Evolutionary conservation across 2,329 filamentous ascomycete species (phyloP).

Genomic region (Neoscytalidium dimidiatum): DNA sequence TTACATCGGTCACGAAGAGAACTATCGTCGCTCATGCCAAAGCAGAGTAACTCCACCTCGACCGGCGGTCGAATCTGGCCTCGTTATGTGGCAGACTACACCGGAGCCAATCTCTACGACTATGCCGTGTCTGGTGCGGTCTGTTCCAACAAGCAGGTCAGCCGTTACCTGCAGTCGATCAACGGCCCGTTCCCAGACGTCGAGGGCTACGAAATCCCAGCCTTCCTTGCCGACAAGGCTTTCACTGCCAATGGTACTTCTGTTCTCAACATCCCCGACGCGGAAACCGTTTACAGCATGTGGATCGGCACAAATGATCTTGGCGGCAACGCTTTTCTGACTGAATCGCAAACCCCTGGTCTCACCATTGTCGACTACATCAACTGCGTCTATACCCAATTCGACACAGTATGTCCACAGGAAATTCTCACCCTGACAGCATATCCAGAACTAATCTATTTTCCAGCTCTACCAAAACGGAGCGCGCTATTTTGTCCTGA

Average conservation of each 20-base stretch:
- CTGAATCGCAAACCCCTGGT: slow-evolving; percentile 60
- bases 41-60: slow-evolving; percentile 53
- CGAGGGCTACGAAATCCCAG: slow-evolving; percentile 48
- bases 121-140: slow-evolving; percentile 74
- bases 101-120: slow-evolving; percentile 59
- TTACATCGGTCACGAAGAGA: neutral
- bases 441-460: slow-evolving; percentile 36
- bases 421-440: slow-evolving; percentile 43
- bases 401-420: slow-evolving; percentile 23
- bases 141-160: slow-evolving; percentile 69
- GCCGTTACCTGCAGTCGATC: slow-evolving; percentile 55
- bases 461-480: slow-evolving; percentile 62
- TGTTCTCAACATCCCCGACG: slow-evolving; percentile 44
- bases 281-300: slow-evolving; percentile 71
- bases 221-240: slow-evolving; percentile 47
- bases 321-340: slow-evolving; percentile 65
- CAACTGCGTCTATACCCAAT: slow-evolving; percentile 62
- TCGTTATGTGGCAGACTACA: slow-evolving; percentile 63
- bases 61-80: slow-evolving; percentile 70
- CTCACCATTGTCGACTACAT: slow-evolving; percentile 66
- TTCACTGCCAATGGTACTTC: slow-evolving; percentile 38
- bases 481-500: slow-evolving; percentile 69
- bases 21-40: neutral
- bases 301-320: slow-evolving; percentile 86
- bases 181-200: slow-evolving; percentile 61